Evolutionary conservation across 1,284 basidiomycete species (phyloP).

Genomic region (Moesziomyces aphidis): DNA sequence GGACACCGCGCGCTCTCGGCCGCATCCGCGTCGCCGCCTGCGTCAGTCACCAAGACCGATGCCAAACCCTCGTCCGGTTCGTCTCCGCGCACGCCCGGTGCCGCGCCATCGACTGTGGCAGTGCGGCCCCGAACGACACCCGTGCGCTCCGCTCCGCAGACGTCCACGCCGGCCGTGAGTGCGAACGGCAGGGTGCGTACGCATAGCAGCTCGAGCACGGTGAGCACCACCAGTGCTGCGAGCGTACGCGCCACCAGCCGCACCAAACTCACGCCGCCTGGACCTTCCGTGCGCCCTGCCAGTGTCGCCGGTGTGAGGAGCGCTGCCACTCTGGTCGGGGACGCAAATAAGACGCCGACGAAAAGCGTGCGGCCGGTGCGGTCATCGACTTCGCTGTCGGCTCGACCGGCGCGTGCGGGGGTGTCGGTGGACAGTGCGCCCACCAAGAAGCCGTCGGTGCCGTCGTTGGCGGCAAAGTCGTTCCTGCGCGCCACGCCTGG

Average conservation of each 20-base stretch:
- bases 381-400: constrained; percentile 10
- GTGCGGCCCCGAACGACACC: too few species aligned
- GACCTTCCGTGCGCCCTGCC: too few species aligned
- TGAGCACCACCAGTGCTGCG: constrained; percentile 11
- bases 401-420: constrained; percentile 3
- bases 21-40: constrained; percentile 19
- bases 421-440: constrained; percentile 12
- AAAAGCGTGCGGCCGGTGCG: constrained; percentile 16
- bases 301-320: background rate
- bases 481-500: constrained; percentile 47
- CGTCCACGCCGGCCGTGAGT: background rate
- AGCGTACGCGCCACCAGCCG: constrained; percentile 6
- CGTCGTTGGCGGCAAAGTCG: constrained; percentile 13
- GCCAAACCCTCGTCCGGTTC: background rate
- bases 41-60: background rate
- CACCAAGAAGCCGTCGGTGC: background rate
- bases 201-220: constrained; percentile 8
- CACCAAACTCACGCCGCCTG: background rate
- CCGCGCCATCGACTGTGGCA: background rate
- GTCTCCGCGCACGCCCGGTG: background rate
- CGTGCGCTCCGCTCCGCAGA: background rate
- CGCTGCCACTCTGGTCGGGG: background rate
- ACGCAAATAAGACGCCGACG: constrained; percentile 28
- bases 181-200: background rate
- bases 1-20: constrained; percentile 35